phyloP scores from a whole-genome alignment of 2,329 filamentous ascomycete species.

The Tolypocladium tropicale region DNA sequence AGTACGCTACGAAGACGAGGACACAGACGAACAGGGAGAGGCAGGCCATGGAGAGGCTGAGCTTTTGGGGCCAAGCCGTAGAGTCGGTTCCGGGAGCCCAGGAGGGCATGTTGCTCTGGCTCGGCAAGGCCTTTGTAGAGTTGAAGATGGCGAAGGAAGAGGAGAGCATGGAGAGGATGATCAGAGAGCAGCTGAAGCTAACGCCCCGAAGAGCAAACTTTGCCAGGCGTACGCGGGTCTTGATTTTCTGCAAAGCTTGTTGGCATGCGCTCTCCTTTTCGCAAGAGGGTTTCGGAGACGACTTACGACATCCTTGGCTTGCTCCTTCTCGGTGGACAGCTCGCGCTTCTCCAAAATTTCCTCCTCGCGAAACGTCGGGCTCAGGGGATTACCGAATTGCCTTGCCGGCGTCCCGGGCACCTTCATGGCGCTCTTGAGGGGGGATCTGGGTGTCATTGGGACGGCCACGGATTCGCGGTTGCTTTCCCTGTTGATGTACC shows the following conservation, averaged over 20 bases:
- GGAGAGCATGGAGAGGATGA: conserved; percentile 82
- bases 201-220: conserved; percentile 92
- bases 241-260: conserved; percentile 60
- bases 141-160: conserved; percentile 91
- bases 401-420: conserved; percentile 73
- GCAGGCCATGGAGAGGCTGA: conserved; percentile 68
- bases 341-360: conserved; percentile 79
- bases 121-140: conserved; percentile 63
- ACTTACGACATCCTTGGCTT: conserved; percentile 79
- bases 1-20: conserved; percentile 75
- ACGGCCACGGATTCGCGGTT: conserved; percentile 47
- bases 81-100: conserved; percentile 70
- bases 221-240: conserved; percentile 80
- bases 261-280: conserved; percentile 12
- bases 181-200: conserved; percentile 94
- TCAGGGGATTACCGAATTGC: conserved; percentile 66
- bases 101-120: conserved; percentile 69
- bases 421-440: conserved; percentile 84
- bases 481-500: conserved; percentile 58
- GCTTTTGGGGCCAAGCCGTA: conserved; percentile 71
- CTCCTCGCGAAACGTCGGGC: conserved; percentile 87
- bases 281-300: background rate
- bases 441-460: conserved; percentile 62
- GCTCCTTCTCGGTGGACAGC: conserved; percentile 69
- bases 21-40: conserved; percentile 74